Percentiles rank a stretch among this genome's conserved stretches.
Evolutionary conservation across 2,329 filamentous ascomycete species (phyloP).

Genomic region (Fusarium sp.): DNA sequence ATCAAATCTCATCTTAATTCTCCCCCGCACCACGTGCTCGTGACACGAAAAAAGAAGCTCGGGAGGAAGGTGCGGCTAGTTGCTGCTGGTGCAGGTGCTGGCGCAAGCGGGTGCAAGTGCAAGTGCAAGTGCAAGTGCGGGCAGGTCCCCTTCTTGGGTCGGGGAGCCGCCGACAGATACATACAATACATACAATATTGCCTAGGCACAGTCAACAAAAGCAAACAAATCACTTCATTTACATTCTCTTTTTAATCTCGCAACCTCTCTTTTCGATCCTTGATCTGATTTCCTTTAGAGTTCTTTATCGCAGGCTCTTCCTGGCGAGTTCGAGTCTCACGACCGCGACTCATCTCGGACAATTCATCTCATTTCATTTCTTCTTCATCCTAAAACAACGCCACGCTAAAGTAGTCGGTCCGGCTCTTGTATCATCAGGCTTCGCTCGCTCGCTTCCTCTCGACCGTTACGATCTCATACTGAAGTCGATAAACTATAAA

Average conservation of each 20-base stretch:
- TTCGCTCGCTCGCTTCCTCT: constrained; percentile 5
- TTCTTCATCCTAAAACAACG: not conserved
- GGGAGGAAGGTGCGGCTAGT: constrained; percentile 10
- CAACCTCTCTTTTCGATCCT: not conserved
- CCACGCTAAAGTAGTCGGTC: constrained; percentile 31
- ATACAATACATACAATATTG: not conserved
- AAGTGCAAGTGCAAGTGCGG: not conserved
- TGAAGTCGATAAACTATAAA: constrained; percentile 16
- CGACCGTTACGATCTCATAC: constrained; percentile 17
- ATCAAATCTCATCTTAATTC: not conserved
- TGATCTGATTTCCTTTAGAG: not conserved
- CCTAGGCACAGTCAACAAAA: not conserved
- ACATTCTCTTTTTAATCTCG: constrained; percentile 14
- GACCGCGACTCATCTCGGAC: not conserved
- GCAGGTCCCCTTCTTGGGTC: constrained; percentile 8
- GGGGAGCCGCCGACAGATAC: constrained; percentile 18
- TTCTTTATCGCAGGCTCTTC: not conserved
- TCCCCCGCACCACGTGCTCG: constrained; percentile 36
- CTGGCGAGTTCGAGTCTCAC: not conserved
- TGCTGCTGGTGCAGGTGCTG: not conserved
- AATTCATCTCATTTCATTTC: not conserved
- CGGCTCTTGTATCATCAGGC: constrained; percentile 16
- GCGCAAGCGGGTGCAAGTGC: not conserved
- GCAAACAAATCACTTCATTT: constrained; percentile 8
- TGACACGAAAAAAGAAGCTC: constrained; percentile 24